These are phyloP conservation scores for Lithohypha guttulata DNA, from an alignment of 2,329 filamentous ascomycete genomes.

Conservation along the genomic window DNA sequence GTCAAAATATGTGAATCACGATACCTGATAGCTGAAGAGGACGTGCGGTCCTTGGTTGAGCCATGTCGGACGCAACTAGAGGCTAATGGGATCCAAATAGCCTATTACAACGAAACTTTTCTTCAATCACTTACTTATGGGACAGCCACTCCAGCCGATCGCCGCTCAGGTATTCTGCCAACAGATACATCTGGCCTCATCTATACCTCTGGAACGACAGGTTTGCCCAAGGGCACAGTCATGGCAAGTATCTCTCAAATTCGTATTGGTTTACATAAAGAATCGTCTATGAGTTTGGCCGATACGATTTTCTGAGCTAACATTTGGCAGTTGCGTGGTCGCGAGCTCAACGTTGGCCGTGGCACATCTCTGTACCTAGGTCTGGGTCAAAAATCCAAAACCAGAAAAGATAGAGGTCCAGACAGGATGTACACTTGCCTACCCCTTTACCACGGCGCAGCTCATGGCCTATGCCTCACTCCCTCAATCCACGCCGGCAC, in stretches of 20 bases:
- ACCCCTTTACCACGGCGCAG: constrained; percentile 67
- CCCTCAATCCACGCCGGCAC: constrained; percentile 44
- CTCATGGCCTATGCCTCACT: constrained; percentile 38
- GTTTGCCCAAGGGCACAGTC: constrained; percentile 55
- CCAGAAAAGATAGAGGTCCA: not conserved
- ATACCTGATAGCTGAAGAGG: constrained; percentile 49
- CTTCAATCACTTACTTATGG: constrained; percentile 38
- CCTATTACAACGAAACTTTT: constrained; percentile 45
- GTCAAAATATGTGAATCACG: constrained; percentile 47
- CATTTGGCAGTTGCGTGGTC: too few species aligned
- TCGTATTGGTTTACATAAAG: too few species aligned
- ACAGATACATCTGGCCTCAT: constrained; percentile 53
- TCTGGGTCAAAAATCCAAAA: constrained; percentile 22
- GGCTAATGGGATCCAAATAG: constrained; percentile 37
- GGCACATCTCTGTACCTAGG: constrained; percentile 25
- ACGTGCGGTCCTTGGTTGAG: constrained; percentile 37
- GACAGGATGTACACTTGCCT: constrained; percentile 68
- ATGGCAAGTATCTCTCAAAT: too few species aligned
- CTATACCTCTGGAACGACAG: constrained; percentile 68
- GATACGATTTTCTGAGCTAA: too few species aligned
- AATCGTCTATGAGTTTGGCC: too few species aligned
- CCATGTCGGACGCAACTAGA: constrained; percentile 45
- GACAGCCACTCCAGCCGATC: constrained; percentile 42
- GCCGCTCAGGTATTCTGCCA: constrained; percentile 42
- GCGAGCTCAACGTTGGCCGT: constrained; percentile 20